Conservation (phyloP, 208 protist species). For the Strigomonas culicis region DNA sequence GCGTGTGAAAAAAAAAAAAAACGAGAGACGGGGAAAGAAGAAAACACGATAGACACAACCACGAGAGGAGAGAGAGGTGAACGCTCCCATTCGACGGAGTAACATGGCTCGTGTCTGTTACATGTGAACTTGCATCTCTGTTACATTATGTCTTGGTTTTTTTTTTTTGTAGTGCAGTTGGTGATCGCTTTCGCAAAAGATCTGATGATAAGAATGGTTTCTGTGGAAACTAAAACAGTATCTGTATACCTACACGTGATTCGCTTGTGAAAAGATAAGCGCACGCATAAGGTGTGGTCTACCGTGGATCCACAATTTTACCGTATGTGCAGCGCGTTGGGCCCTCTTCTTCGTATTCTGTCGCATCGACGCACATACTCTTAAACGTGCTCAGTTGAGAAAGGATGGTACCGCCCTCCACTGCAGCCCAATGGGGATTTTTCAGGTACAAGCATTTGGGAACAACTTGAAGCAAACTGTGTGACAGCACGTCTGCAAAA, state of each 20-base stretch:
- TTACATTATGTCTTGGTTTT: too few species aligned
- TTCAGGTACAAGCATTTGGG: conserved; percentile 18
- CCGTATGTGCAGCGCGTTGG: conserved; percentile 58
- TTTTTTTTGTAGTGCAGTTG: too few species aligned
- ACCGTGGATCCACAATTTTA: conserved; percentile 41
- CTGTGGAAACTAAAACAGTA: too few species aligned
- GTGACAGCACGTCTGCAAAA: conserved; percentile 22
- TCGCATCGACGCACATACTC: conserved; percentile 50
- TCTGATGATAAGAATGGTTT: too few species aligned
- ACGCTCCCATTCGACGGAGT: too few species aligned
- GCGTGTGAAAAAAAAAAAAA: too few species aligned
- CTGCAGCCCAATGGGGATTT: conserved; percentile 32
- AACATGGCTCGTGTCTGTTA: too few species aligned
- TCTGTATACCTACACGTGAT: neutral
- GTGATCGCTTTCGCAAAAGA: too few species aligned
- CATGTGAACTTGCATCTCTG: too few species aligned
- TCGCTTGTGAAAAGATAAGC: neutral
- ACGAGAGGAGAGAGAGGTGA: too few species aligned
- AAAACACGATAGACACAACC: too few species aligned
- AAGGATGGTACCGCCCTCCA: conserved; percentile 60
- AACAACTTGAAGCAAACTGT: conserved; percentile 11
- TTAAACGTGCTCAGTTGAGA: conserved; percentile 80
- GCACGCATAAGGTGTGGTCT: neutral
- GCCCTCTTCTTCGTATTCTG: conserved; percentile 73
- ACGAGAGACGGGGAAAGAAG: too few species aligned